A percentile compares a stretch with the other conserved stretches of the same genome.
phyloP scores from a whole-genome alignment of 352 stramenopile species.

The Phytophthora sp. region DNA sequence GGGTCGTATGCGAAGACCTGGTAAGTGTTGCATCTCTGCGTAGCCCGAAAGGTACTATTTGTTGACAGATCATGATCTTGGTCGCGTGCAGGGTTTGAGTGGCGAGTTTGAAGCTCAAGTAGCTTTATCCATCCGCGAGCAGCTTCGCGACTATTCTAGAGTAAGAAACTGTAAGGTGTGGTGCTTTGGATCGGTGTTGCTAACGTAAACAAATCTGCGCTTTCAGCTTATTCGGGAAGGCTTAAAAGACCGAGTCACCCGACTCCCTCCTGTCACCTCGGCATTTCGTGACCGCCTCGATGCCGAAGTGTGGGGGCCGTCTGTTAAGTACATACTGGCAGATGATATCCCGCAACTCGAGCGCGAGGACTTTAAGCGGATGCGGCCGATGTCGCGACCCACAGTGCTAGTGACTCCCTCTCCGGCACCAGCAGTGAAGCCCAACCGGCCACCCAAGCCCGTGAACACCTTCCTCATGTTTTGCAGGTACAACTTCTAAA shows the following conservation, averaged over 20 bases:
- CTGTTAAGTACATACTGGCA: constrained; percentile 76
- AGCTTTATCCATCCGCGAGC: constrained; percentile 78
- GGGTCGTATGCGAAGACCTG: constrained; percentile 71
- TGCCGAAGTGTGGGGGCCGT: constrained; percentile 62
- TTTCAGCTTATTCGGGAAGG: constrained; percentile 79
- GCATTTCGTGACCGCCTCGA: constrained; percentile 73
- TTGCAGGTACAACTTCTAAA: constrained; percentile 56
- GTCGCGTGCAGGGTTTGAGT: constrained; percentile 55
- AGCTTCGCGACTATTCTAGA: constrained; percentile 76
- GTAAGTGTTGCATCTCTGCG: constrained; percentile 29
- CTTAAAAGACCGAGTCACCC: constrained; percentile 61
- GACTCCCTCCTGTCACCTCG: constrained; percentile 57
- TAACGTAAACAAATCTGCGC: constrained; percentile 4
- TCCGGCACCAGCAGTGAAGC: constrained; percentile 35
- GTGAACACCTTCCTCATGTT: constrained; percentile 90
- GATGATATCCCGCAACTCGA: constrained; percentile 79
- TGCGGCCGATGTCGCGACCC: constrained; percentile 66
- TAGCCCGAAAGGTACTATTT: neutral
- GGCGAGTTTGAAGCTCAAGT: constrained; percentile 84
- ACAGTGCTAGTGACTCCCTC: constrained; percentile 41
- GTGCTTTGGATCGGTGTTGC: no score
- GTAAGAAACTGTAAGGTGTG: no score
- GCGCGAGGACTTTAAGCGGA: constrained; percentile 82
- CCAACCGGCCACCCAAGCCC: constrained; percentile 79
- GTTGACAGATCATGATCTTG: constrained; percentile 1